Conservation (phyloP, 1,284 basidiomycete species). For the Xanthoconium separans region DNA sequence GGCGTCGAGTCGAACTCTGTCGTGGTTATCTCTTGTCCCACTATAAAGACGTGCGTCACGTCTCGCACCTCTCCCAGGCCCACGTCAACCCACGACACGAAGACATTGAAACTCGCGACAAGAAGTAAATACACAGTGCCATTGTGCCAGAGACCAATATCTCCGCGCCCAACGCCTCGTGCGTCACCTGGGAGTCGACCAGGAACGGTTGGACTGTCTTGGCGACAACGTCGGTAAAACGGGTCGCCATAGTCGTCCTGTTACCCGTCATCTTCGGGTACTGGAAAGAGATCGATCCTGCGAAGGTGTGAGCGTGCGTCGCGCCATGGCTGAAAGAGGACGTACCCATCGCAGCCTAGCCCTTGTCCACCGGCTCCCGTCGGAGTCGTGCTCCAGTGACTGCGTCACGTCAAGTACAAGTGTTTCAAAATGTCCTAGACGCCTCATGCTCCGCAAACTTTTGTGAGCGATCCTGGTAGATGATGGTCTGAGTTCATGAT, state of each 20-base stretch:
- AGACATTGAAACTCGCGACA: constrained; percentile 10
- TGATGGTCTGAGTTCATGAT: no score
- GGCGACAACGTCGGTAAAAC: constrained; percentile 4
- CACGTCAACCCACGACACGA: constrained; percentile 20
- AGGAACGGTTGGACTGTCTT: constrained; percentile 23
- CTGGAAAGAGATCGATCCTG: constrained; percentile 32
- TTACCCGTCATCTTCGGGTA: constrained; percentile 26
- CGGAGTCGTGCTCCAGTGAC: constrained; percentile 31
- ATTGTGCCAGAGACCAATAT: constrained; percentile 25
- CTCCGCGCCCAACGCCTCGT: constrained; percentile 20
- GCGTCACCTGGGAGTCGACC: constrained; percentile 7
- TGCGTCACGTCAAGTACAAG: constrained; percentile 1
- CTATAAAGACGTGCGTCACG: constrained; percentile 22
- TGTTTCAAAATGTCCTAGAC: no score
- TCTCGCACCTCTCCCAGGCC: constrained; percentile 16
- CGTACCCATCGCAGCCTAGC: constrained; percentile 29
- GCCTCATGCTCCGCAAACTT: constrained; percentile 28
- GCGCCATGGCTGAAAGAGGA: no score
- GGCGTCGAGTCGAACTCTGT: constrained; percentile 21
- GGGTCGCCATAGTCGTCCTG: constrained; percentile 20
- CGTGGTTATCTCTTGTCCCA: constrained; percentile 9
- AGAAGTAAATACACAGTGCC: constrained; percentile 25
- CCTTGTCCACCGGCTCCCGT: constrained; percentile 12
- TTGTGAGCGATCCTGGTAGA: constrained; percentile 14
- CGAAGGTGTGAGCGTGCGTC: not conserved